Evolutionary conservation across 1,284 basidiomycete species (phyloP).

Genomic region (Cutaneotrichosporon cavernicola): DNA sequence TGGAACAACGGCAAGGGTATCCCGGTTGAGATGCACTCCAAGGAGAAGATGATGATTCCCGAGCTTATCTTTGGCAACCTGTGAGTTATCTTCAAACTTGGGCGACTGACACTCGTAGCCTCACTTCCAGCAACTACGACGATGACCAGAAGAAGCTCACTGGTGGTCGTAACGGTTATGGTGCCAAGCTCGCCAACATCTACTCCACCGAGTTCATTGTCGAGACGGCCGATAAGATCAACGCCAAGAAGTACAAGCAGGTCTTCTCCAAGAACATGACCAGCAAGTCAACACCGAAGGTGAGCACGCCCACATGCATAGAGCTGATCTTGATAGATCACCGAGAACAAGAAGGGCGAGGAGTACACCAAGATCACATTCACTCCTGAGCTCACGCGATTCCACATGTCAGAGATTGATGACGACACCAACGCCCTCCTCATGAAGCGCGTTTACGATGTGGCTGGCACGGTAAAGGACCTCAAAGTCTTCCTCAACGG

Average conservation of each 20-base stretch:
- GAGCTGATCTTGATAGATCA: conserved; percentile 60
- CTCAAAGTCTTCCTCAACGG: conserved; percentile 93
- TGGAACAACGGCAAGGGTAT: conserved; percentile 97
- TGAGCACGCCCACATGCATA: conserved; percentile 14
- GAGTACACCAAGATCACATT: conserved; percentile 96
- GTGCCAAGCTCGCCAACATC: conserved; percentile 97
- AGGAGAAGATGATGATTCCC: conserved; percentile 93
- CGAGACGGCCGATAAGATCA: conserved; percentile 90
- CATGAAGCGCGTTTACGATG: conserved; percentile 93
- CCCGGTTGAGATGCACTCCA: conserved; percentile 91
- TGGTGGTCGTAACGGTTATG: conserved; percentile 97
- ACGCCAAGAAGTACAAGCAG: conserved; percentile 89
- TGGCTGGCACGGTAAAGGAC: conserved; percentile 91
- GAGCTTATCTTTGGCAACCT: conserved; percentile 97
- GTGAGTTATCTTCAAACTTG: conserved; percentile 31
- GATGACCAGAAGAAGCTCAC: conserved; percentile 99
- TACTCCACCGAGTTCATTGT: conserved; percentile 97
- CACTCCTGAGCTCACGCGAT: conserved; percentile 85
- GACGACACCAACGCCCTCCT: conserved; percentile 87
- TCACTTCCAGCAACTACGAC: conserved; percentile 97
- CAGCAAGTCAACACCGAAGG: conserved; percentile 76
- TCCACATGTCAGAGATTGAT: conserved; percentile 90
- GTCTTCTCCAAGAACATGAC: conserved; percentile 94
- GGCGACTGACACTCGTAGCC: conserved; percentile 40
- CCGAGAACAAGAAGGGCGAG: conserved; percentile 78